phyloP scores from a whole-genome alignment of 169 alveolate genomes.

The Cryptosporidium baileyi region DNA sequence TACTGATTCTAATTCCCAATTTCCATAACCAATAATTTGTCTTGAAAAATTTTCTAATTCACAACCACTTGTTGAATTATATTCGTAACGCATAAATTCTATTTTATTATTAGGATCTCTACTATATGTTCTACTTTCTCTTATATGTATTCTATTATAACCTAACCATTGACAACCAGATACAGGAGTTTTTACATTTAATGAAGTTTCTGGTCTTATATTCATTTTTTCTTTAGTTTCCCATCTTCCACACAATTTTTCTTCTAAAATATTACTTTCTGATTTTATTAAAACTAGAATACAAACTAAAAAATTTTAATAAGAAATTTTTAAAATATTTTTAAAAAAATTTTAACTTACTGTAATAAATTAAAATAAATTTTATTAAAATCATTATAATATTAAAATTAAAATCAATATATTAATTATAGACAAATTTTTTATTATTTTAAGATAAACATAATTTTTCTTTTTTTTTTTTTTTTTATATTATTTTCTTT shows the following conservation, averaged over 20 bases:
- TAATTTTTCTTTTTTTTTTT: too few relatives aligned
- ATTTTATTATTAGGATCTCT: not conserved
- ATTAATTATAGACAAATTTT: too few relatives aligned
- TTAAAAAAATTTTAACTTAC: too few relatives aligned
- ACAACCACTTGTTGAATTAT: slow-evolving; percentile 63
- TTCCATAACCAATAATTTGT: slow-evolving; percentile 57
- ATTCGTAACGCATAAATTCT: slow-evolving; percentile 44
- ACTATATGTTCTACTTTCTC: slow-evolving; percentile 32
- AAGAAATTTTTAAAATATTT: too few relatives aligned
- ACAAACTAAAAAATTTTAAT: too few relatives aligned
- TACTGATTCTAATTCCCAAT: slow-evolving; percentile 23
- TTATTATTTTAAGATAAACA: too few relatives aligned
- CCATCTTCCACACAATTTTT: slow-evolving; percentile 57
- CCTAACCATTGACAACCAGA: slow-evolving; percentile 65
- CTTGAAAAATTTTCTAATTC: slow-evolving; percentile 48
- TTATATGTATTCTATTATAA: slow-evolving; percentile 14
- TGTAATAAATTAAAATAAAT: too few relatives aligned
- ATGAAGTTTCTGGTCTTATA: not conserved
- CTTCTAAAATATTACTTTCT: not conserved
- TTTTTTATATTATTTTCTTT: too few relatives aligned
- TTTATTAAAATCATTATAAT: too few relatives aligned
- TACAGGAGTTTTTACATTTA: not conserved
- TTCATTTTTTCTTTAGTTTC: slow-evolving; percentile 51
- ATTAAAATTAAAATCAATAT: too few relatives aligned
- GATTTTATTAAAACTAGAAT: too few relatives aligned